Conservation (phyloP, 1,139 yeast genomes). For the Arxiozyma bovina region DNA sequence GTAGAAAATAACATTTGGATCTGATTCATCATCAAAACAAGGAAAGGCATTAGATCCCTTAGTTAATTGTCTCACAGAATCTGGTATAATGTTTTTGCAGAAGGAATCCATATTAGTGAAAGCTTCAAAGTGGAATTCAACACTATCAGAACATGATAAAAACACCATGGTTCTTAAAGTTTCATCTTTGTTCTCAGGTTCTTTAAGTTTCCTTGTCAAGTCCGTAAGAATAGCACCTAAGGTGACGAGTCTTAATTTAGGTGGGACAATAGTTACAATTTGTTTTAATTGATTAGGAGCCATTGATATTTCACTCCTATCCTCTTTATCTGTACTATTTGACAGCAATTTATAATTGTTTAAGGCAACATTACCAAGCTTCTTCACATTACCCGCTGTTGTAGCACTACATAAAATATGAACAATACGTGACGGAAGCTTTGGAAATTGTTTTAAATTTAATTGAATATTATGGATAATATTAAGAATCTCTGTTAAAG, state of each 20-base stretch:
- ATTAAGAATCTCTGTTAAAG: conserved; percentile 65
- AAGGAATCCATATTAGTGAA: conserved; percentile 38
- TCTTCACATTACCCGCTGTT: conserved; percentile 67
- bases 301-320: conserved; percentile 23
- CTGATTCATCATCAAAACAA: conserved; percentile 26
- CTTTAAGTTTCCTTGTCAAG: conserved; percentile 30
- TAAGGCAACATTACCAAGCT: conserved; percentile 69
- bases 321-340: conserved; percentile 33
- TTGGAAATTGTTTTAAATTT: conserved; percentile 39
- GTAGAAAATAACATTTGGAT: conserved; percentile 45
- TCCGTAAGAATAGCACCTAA: conserved; percentile 56
- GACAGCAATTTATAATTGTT: conserved; percentile 62
- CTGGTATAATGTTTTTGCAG: conserved; percentile 37
- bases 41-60: conserved; percentile 28
- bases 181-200: conserved; percentile 11
- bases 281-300: conserved; percentile 92
- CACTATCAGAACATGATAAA: conserved; percentile 90
- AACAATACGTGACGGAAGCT: conserved; percentile 60
- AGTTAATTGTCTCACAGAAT: conserved; percentile 31
- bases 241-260: conserved; percentile 79
- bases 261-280: conserved; percentile 73
- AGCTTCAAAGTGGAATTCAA: conserved; percentile 77
- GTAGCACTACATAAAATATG: conserved; percentile 93
- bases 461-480: conserved; percentile 43
- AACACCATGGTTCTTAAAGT: conserved; percentile 65